phyloP scores from a whole-genome alignment of 176 grass and related monocot genomes.

The Oryza meridionalis region DNA sequence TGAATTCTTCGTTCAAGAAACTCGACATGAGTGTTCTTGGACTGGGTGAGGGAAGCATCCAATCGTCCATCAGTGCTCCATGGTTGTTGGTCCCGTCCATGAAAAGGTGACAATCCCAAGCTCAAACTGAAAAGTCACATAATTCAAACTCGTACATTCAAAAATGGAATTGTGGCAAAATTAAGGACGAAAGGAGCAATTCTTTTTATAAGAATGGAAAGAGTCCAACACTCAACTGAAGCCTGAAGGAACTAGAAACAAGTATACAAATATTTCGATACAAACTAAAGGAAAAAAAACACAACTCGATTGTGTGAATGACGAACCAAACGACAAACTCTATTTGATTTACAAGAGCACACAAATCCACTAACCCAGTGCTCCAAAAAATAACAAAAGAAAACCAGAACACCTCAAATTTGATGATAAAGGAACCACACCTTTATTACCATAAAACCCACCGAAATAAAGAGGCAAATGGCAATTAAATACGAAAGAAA shows the following conservation, averaged over 20 bases:
- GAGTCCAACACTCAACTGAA: not conserved
- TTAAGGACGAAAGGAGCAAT: not conserved
- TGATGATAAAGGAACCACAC: conserved; percentile 36
- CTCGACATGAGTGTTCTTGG: conserved; percentile 64
- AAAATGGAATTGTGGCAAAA: conserved; percentile 1
- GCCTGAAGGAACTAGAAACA: not conserved
- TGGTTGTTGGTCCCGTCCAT: conserved; percentile 43
- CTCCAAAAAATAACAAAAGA: not conserved
- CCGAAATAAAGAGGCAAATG: conserved; percentile 1
- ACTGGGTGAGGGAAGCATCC: conserved; percentile 68
- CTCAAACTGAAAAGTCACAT: conserved; percentile 5
- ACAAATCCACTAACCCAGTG: not conserved
- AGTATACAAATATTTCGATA: not conserved
- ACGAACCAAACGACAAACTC: not conserved
- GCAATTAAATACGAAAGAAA: conserved; percentile 6
- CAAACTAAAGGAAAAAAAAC: not conserved
- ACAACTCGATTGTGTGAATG: not conserved
- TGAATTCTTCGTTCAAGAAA: conserved; percentile 65
- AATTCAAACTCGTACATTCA: conserved; percentile 14
- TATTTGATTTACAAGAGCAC: not conserved
- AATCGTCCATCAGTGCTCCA: conserved; percentile 59
- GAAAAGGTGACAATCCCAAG: not conserved
- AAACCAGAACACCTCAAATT: not conserved
- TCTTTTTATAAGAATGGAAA: not conserved
- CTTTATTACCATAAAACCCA: conserved; percentile 34